A percentile compares a stretch with the other conserved stretches of the same genome.
phyloP scores from a whole-genome alignment of 371 early-diverging fungal genomes.

The Circinella minor region DNA sequence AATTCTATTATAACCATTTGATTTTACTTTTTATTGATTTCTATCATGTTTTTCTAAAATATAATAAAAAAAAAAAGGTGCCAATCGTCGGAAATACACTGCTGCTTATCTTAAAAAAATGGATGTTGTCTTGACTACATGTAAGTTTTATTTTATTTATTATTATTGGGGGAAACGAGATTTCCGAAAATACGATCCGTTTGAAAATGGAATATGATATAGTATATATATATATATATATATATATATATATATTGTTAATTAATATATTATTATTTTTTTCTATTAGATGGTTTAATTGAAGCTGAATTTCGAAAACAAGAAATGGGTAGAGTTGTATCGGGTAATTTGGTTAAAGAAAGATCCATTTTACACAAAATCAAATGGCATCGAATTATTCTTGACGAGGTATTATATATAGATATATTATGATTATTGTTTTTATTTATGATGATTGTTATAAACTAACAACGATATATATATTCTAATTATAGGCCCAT shows the following conservation, averaged over 20 bases:
- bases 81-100: no score
- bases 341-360: constrained; percentile 65
- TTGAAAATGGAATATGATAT: no score
- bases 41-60: no score
- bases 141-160: constrained; percentile 33
- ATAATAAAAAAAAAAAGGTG: no score
- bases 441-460: no score
- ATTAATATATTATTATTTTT: no score
- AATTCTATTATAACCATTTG: no score
- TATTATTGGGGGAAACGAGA: not conserved
- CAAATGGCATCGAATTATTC: constrained; percentile 85
- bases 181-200: no score
- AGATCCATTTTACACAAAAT: constrained; percentile 75
- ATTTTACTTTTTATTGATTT: no score
- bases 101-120: constrained; percentile 11
- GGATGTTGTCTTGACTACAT: constrained; percentile 90
- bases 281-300: not conserved
- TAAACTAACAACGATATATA: no score
- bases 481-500: constrained; percentile 67
- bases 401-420: constrained; percentile 70
- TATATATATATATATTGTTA: no score
- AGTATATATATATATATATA: constrained; percentile 7
- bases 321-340: constrained; percentile 64
- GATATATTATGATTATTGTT: no score
- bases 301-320: constrained; percentile 80